Base-by-base conservation (phyloP, 345 rosid species). In the Sisymbrium altissimum region DNA sequence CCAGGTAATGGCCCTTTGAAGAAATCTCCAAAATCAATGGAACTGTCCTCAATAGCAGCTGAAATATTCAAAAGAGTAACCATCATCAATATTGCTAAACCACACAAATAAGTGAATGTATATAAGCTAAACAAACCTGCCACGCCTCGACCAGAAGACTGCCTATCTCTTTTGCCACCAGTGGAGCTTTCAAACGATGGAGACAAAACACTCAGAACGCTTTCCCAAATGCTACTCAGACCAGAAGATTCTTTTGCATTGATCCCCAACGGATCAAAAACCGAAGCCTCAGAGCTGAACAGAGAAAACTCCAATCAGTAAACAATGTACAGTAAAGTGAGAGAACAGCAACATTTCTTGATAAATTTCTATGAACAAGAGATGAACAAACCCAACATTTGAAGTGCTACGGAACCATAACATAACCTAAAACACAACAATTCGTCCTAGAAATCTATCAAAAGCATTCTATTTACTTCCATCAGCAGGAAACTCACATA, bases 41-140 rank as follows among this genome's bases (percentile, higher is more conserved):
- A 95, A 80, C 97, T 92, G 70, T 95, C 99, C 85, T 95, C 99
- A 71, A 95, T 95, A 66, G 97, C 96, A 82, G 97, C 97, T 95
- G 91, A 65, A 35, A 50, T 44, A 64, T 67, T 67, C 48, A 85
- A 79, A 9, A 77, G 36, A 62, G 15, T 43, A 40, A 71, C 59
- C 32, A 48, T 23, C 57, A 75, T 68, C 25, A 23, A 1, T 66
- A 81, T 35, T 64, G 9, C 55, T 65, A 49, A 75, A 56, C 18
- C 46, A 68, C 29, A 32, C 32, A 64, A n/a, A 44, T 21, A 27
- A 44, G 43, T 9, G 0, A 58, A 60, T 23, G 36, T 25, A 63
- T 14, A 23, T 21, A 75, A 67, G 61, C 52, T 45, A 27, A 71
- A 58, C 71, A 43, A 61, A 89, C 99, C 99, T 79, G 96, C 97